These are phyloP conservation scores for Phytopythium vexans DNA, from an alignment of 352 stramenopile genomes.

Conservation along the genomic window DNA sequence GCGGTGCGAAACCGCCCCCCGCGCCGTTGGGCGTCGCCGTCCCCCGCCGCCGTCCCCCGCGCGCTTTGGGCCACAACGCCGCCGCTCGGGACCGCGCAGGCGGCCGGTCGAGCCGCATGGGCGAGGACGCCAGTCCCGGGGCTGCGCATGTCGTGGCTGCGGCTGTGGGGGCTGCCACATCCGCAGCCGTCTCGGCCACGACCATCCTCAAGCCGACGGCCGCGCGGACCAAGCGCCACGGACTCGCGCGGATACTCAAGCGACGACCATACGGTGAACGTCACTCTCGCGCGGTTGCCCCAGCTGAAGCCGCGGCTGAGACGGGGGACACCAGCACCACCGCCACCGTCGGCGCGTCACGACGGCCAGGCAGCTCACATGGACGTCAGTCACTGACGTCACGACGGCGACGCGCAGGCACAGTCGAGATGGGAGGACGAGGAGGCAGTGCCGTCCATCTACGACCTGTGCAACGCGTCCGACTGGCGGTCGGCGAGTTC, in stretches of 20 bases:
- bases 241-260: constrained; percentile 53
- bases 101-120: neutral
- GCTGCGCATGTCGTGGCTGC: constrained; percentile 9
- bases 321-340: neutral
- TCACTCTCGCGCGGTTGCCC: constrained; percentile 54
- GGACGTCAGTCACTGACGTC: neutral
- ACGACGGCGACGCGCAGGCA: constrained; percentile 34
- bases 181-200: constrained; percentile 11
- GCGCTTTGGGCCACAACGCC: neutral
- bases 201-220: constrained; percentile 17
- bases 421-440: constrained; percentile 29
- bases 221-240: constrained; percentile 58
- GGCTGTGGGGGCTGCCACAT: constrained; percentile 11
- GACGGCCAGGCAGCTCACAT: neutral
- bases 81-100: neutral
- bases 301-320: constrained; percentile 29
- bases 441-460: constrained; percentile 29
- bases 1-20: too few relatives aligned
- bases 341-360: neutral
- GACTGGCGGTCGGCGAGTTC: constrained; percentile 65
- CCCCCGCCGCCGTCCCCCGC: too few relatives aligned
- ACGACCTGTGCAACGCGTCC: constrained; percentile 36
- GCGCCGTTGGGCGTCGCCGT: too few relatives aligned
- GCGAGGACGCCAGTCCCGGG: neutral
- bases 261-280: constrained; percentile 60